Percentiles rank a stretch among this genome's conserved stretches.
Evolutionary conservation across 805 yeast species (phyloP).

Genomic region (Pichia nanzhaoensis): DNA sequence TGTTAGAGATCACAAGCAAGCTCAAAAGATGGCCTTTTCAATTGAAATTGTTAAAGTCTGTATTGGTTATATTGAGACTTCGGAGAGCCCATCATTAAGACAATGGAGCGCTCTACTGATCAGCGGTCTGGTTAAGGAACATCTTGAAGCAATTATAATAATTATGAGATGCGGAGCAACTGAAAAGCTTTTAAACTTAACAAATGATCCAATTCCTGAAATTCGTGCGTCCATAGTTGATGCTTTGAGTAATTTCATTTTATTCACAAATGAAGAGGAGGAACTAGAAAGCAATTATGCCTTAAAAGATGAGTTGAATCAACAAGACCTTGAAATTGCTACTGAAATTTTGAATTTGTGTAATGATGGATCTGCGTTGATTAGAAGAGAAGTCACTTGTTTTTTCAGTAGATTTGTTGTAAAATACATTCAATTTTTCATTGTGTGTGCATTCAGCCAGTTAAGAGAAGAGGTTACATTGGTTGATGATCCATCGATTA

Average conservation of each 20-base stretch:
- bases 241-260: constrained; percentile 58
- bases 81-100: constrained; percentile 79
- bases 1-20: constrained; percentile 70
- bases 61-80: constrained; percentile 53
- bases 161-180: constrained; percentile 59
- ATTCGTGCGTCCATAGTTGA: constrained; percentile 79
- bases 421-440: constrained; percentile 63
- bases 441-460: constrained; percentile 82
- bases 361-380: constrained; percentile 86
- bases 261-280: constrained; percentile 40
- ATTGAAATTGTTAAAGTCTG: constrained; percentile 66
- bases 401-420: constrained; percentile 70
- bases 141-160: constrained; percentile 69
- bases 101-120: constrained; percentile 87
- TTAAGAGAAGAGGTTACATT: constrained; percentile 72
- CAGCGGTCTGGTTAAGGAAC: constrained; percentile 67
- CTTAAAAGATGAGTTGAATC: constrained; percentile 40
- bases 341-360: constrained; percentile 58
- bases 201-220: constrained; percentile 91
- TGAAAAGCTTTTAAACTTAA: constrained; percentile 46
- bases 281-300: constrained; percentile 23
- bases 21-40: constrained; percentile 74
- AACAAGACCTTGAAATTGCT: constrained; percentile 66
- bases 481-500: constrained; percentile 51
- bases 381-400: constrained; percentile 75